phyloP scores from a whole-genome alignment of 495 filamentous ascomycete species.

The Cercophora newfieldiana region DNA sequence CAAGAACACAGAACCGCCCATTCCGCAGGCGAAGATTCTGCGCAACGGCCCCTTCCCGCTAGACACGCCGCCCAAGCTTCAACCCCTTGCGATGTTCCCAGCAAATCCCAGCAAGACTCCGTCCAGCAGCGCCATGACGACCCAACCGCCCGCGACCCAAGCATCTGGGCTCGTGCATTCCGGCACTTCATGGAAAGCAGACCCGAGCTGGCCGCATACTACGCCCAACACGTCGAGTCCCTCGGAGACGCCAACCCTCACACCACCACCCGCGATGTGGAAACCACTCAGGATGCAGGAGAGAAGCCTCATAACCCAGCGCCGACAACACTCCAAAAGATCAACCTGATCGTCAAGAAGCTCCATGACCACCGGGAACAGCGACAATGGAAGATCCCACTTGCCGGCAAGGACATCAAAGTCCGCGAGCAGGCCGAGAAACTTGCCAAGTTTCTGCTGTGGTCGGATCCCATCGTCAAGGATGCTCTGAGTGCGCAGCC shows the following conservation, averaged over 20 bases:
- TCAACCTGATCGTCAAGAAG: slow-evolving; percentile 22
- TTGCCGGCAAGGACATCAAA: slow-evolving; percentile 25
- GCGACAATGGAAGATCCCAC: slow-evolving; percentile 27
- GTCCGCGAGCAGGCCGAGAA: slow-evolving; percentile 32
- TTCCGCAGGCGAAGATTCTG: no score
- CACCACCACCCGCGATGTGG: background rate
- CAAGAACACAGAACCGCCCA: no score
- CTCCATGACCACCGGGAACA: slow-evolving; percentile 28
- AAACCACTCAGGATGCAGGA: background rate
- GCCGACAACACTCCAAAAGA: background rate
- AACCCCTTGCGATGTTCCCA: no score
- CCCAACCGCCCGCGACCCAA: background rate
- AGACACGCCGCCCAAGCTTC: no score
- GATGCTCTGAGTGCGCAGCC: slow-evolving; percentile 32
- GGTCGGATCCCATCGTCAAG: slow-evolving; percentile 32
- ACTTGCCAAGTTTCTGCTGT: slow-evolving; percentile 35
- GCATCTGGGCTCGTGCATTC: slow-evolving; percentile 9
- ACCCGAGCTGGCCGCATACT: slow-evolving; percentile 5
- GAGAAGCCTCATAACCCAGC: background rate
- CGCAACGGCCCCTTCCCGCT: no score
- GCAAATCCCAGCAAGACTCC: background rate
- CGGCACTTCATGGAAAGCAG: slow-evolving; percentile 1
- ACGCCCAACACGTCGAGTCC: slow-evolving; percentile 7
- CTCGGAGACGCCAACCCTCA: background rate
- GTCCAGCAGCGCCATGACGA: background rate